phyloP scores from a whole-genome alignment of 768 basidiomycete species.

The Naganishia friedmannii region DNA sequence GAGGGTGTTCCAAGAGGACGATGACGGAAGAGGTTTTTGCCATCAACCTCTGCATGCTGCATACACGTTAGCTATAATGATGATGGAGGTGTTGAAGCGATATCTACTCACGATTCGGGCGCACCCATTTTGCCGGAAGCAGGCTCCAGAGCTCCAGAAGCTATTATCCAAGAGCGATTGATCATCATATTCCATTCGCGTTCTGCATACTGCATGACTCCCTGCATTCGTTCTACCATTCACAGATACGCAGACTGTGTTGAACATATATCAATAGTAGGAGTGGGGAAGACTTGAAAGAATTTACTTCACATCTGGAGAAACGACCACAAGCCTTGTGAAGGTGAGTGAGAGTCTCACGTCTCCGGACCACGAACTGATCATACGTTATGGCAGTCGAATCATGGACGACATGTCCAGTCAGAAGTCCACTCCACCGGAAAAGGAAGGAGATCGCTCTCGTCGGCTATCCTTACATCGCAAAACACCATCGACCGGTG shows the following conservation, averaged over 20 bases:
- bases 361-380: neutral
- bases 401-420: neutral
- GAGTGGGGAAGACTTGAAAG: neutral
- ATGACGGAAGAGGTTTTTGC: too few species aligned
- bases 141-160: too few species aligned
- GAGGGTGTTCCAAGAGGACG: too few species aligned
- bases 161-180: neutral
- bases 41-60: too few species aligned
- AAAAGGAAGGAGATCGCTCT: neutral
- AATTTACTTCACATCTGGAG: neutral
- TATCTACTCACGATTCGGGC: slow-evolving; percentile 8
- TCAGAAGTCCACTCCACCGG: neutral
- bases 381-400: neutral
- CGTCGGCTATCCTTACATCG: slow-evolving; percentile 14
- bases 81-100: neutral
- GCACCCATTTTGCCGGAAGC: slow-evolving; percentile 10
- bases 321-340: neutral
- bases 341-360: neutral
- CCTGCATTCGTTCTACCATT: neutral
- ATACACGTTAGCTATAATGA: neutral
- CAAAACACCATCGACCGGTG: slow-evolving; percentile 13
- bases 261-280: too few species aligned
- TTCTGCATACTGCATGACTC: neutral
- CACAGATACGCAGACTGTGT: too few species aligned
- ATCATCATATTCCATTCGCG: slow-evolving; percentile 3